Conservation (phyloP, 306 rosid genomes). For the Pachyrhizus erosus region DNA sequence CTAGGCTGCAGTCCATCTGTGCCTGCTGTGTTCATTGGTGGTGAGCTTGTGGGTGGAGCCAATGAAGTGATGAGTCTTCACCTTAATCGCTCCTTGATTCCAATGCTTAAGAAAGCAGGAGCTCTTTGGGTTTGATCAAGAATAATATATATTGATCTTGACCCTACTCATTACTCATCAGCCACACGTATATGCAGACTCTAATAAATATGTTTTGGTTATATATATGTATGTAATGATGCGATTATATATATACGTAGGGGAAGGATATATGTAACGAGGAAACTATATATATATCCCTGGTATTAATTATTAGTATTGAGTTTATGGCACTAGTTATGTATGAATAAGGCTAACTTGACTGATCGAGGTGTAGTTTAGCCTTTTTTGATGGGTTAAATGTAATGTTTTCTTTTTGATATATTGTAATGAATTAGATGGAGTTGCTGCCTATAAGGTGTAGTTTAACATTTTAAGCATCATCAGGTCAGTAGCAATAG, state of each 20-base stretch:
- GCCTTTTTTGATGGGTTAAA: constrained; percentile 28
- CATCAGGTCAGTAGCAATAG: neutral
- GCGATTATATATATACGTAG: constrained; percentile 30
- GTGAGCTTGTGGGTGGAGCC: constrained; percentile 84
- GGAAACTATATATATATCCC: constrained; percentile 7
- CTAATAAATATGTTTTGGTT: constrained; percentile 36
- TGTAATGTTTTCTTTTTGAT: constrained; percentile 31
- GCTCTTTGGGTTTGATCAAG: constrained; percentile 74
- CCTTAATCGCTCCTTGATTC: constrained; percentile 78
- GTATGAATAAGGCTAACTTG: constrained; percentile 45
- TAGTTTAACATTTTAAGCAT: constrained; percentile 1
- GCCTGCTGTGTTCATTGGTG: constrained; percentile 87
- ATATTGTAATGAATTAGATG: constrained; percentile 26
- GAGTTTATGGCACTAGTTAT: constrained; percentile 9
- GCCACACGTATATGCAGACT: neutral
- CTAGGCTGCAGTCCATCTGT: constrained; percentile 79
- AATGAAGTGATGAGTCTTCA: constrained; percentile 95
- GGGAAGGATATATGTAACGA: constrained; percentile 9
- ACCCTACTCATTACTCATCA: neutral
- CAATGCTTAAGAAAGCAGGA: constrained; percentile 90
- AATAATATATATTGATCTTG: neutral
- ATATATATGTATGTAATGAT: constrained; percentile 27
- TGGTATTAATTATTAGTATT: constrained; percentile 6
- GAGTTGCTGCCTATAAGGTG: constrained; percentile 12
- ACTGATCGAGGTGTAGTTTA: constrained; percentile 25